Conservation (phyloP, 1,139 yeast genomes). For the Diutina catenulata region DNA sequence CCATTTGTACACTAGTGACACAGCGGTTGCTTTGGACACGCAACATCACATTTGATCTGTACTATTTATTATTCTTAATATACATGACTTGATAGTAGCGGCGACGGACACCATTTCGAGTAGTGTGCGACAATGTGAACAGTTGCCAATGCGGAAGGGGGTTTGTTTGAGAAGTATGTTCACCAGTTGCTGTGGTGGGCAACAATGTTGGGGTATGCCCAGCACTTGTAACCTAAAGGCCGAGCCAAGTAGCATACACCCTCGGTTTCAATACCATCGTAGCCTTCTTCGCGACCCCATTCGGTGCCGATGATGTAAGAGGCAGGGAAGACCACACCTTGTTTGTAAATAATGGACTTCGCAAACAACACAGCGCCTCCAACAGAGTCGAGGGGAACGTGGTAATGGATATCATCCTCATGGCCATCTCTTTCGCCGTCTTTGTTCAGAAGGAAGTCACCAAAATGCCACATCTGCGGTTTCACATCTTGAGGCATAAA, state of each 20-base stretch:
- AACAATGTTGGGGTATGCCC: slow-evolving; percentile 29
- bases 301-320: slow-evolving; percentile 34
- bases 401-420: slow-evolving; percentile 10
- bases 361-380: slow-evolving; percentile 39
- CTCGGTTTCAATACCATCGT: slow-evolving; percentile 44
- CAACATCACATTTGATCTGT: too few species aligned
- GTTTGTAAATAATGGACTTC: slow-evolving; percentile 28
- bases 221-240: slow-evolving; percentile 31
- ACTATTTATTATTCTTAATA: too few species aligned
- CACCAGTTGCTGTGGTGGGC: too few species aligned
- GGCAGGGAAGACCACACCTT: slow-evolving; percentile 36
- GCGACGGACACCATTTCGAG: too few species aligned
- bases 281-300: slow-evolving; percentile 37
- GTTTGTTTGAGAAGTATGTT: too few species aligned
- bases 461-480: slow-evolving; percentile 1
- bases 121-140: too few species aligned
- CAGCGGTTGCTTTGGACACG: background rate
- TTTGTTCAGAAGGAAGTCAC: slow-evolving; percentile 6
- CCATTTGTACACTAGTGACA: background rate
- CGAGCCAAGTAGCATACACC: slow-evolving; percentile 39
- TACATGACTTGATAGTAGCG: too few species aligned
- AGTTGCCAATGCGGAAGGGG: too few species aligned
- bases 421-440: slow-evolving; percentile 2
- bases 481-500: slow-evolving; percentile 19
- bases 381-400: slow-evolving; percentile 30